Evolutionary conservation across 495 filamentous ascomycete species (phyloP), one percentile per base, ranked within the genome.

Genomic region (Aspergillus bridgeri): DNA sequence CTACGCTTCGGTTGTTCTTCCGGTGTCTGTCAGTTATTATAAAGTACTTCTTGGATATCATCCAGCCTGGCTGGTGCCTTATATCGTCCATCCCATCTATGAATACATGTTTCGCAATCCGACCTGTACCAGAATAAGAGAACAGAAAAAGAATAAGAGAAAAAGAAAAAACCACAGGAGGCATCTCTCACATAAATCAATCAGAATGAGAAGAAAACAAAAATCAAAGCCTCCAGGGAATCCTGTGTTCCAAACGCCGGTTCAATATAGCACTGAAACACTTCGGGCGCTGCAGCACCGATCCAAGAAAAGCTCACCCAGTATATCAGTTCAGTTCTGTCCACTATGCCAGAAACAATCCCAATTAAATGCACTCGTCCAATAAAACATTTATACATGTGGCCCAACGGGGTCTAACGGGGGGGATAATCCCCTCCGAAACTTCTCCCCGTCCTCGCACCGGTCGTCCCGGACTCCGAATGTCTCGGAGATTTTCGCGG

Each of bases 181-280:
- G 20, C 33, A 38, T 38, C 6, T 15, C 33, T 38, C 33, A 15
- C 33, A 15, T 3, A 38, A 11, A 38, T 13, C 33, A 15, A 38
- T 2, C 33, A 38, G 33, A 38, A 38, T 38, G 33, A 38, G 9
- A 38, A 59, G 19, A 44, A 44, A 53, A 59, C 51, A 61, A 53
- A 54, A 65, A 64, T 57, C 51, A 67, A 61, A 63, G 46, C 54
- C 57, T 60, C 60, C 68, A 54, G 55, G 60, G 48, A 59, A 50
- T 56, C 59, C 58, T 59, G 61, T 50, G 54, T 64, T 63, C 66
- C 65, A 38, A 74, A 74, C 70, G 69, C 69, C 71, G 57, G 57
- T 65, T 68, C 62, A 60, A 66, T 62, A 64, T 59, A 65, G 60
- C 60, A 38, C 33, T 9, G 33, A 15, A 38, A 69, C 59, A 71